Conservation (phyloP, 2,329 filamentous ascomycete genomes). For the Septoria petroselini region DNA sequence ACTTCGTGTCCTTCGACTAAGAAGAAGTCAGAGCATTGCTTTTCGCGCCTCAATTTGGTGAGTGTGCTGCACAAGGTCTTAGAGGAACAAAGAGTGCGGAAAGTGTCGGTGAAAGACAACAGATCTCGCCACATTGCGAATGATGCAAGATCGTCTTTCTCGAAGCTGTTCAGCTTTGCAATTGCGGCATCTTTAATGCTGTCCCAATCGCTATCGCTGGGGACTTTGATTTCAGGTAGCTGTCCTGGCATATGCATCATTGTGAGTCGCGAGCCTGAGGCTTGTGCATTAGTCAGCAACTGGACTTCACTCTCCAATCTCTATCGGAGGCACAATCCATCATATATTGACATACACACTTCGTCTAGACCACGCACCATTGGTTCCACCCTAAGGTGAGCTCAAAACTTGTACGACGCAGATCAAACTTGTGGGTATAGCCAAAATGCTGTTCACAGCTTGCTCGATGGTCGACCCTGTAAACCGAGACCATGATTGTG, state of each 20-base stretch:
- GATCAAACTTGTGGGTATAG: no score
- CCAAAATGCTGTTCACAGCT: no score
- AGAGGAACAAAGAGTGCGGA: slow-evolving; percentile 53
- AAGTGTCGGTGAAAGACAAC: slow-evolving; percentile 55
- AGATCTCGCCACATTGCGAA: slow-evolving; percentile 54
- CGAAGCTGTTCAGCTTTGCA: slow-evolving; percentile 21
- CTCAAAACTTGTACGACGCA: no score
- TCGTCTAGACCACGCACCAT: no score
- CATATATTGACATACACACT: no score
- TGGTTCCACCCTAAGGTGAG: no score
- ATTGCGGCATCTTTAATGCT: slow-evolving; percentile 19
- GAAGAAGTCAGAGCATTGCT: slow-evolving; percentile 35
- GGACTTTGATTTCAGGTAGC: slow-evolving; percentile 23
- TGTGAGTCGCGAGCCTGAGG: no score
- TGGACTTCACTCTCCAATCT: no score
- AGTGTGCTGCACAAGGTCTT: slow-evolving; percentile 43
- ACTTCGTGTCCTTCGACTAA: slow-evolving; percentile 22
- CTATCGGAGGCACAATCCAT: no score
- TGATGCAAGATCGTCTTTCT: slow-evolving; percentile 17
- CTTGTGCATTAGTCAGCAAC: no score
- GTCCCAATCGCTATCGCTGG: slow-evolving; percentile 19
- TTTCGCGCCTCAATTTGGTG: slow-evolving; percentile 34
- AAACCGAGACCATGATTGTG: no score
- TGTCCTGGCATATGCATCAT: slow-evolving; percentile 28
- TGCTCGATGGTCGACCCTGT: no score